Conservation (phyloP, 768 basidiomycete genomes). For the Pisolithus microcarpus region DNA sequence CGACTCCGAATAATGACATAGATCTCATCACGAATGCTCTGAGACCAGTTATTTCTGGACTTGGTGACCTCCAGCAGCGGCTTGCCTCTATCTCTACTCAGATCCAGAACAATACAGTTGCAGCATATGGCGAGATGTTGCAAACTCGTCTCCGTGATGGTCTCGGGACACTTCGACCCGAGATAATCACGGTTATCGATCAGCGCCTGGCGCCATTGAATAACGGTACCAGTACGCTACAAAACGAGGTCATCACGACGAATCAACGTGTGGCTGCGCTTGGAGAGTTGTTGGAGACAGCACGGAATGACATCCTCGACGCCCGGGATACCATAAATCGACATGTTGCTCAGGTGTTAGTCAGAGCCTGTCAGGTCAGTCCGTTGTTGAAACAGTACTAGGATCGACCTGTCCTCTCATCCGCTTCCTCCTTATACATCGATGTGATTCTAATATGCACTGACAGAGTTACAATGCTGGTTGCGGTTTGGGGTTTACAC, state of each 20-base stretch:
- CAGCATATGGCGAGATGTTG: background rate
- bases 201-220: background rate
- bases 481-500: background rate
- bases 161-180: background rate
- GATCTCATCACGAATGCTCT: background rate
- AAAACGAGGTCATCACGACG: background rate
- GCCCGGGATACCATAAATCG: background rate
- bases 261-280: background rate
- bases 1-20: background rate
- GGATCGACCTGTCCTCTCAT: background rate
- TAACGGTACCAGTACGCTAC: background rate
- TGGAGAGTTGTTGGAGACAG: background rate
- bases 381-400: no score
- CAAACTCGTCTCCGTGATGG: background rate
- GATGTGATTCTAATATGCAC: background rate
- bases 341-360: background rate
- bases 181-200: background rate
- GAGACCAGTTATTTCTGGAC: background rate
- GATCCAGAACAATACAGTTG: background rate
- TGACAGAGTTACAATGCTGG: background rate
- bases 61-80: background rate
- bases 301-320: background rate
- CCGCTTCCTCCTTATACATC: background rate
- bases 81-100: background rate
- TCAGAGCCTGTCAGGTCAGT: background rate